phyloP scores from a whole-genome alignment of 805 yeast genomes.

The Barnettozyma wickerhamii region DNA sequence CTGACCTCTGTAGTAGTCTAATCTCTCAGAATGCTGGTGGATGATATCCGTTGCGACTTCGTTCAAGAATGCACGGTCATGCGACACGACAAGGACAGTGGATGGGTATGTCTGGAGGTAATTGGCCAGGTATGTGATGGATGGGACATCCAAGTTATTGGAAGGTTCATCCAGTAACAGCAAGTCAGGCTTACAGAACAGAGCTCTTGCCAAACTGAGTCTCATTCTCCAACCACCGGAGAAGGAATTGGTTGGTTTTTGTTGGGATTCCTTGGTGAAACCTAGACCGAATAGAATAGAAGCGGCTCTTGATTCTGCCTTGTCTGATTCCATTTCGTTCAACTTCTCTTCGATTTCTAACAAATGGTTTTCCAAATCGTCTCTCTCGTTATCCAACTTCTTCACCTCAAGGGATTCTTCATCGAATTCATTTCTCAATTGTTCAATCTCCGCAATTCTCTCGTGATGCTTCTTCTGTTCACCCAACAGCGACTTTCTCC shows the following conservation, averaged over 20 bases:
- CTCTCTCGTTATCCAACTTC: slow-evolving; percentile 84
- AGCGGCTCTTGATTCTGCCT: slow-evolving; percentile 97
- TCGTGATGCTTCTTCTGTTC: slow-evolving; percentile 76
- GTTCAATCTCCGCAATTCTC: slow-evolving; percentile 71
- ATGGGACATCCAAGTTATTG: slow-evolving; percentile 99
- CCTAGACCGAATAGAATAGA: slow-evolving; percentile 91
- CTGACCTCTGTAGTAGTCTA: slow-evolving; percentile 92
- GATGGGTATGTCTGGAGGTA: slow-evolving; percentile 88
- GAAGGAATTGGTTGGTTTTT: slow-evolving; percentile 78
- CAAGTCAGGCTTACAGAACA: slow-evolving; percentile 95
- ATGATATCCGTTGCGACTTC: slow-evolving; percentile 98
- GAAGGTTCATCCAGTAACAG: slow-evolving; percentile 96
- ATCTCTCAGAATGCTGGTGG: slow-evolving; percentile 94
- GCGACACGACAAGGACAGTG: slow-evolving; percentile 93
- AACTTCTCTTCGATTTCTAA: slow-evolving; percentile 79
- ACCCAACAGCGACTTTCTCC: slow-evolving; percentile 84
- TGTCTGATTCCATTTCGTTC: slow-evolving; percentile 92
- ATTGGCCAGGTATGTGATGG: slow-evolving; percentile 87
- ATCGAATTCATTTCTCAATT: slow-evolving; percentile 63
- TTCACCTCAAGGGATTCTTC: slow-evolving; percentile 70
- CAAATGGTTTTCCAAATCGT: slow-evolving; percentile 75
- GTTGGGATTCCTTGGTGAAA: slow-evolving; percentile 83
- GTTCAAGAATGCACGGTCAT: slow-evolving; percentile 93
- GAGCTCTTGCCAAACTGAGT: slow-evolving; percentile 93
- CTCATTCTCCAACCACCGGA: slow-evolving; percentile 99